Percentiles rank a stretch among this genome's conserved stretches.
These are phyloP conservation scores for Coffea humblotiana DNA, from an alignment of 305 asterid species.

Conservation along the genomic window DNA sequence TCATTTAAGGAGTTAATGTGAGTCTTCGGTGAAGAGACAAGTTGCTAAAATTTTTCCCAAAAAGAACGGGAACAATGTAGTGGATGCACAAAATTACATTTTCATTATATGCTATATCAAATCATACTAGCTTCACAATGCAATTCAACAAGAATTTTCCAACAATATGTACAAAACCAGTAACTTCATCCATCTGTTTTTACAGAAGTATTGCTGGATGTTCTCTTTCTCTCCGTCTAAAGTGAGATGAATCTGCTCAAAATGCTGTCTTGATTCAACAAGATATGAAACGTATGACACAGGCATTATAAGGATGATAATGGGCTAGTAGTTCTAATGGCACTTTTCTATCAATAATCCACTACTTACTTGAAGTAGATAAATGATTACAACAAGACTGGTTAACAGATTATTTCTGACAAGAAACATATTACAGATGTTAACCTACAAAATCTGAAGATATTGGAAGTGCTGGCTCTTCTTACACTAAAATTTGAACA, in stretches of 20 bases:
- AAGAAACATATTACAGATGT: not conserved
- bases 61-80: not conserved
- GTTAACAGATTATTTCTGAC: not conserved
- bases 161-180: not conserved
- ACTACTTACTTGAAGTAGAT: not conserved
- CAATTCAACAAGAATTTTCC: not conserved
- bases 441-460: not conserved
- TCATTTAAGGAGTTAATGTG: too few relatives aligned
- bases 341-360: not conserved
- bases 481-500: not conserved
- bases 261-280: not conserved
- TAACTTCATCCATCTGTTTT: not conserved
- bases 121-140: not conserved
- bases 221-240: slow-evolving; percentile 4
- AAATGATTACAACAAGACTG: not conserved
- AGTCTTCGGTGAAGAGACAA: not conserved
- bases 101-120: not conserved
- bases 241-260: not conserved
- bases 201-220: not conserved
- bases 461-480: not conserved
- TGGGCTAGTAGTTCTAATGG: not conserved
- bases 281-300: not conserved
- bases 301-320: not conserved
- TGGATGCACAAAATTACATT: not conserved
- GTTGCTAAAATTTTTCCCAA: not conserved